These are phyloP conservation scores for Lactuca sativa DNA, from an alignment of 129 eudicot species.

Conservation along the genomic window DNA sequence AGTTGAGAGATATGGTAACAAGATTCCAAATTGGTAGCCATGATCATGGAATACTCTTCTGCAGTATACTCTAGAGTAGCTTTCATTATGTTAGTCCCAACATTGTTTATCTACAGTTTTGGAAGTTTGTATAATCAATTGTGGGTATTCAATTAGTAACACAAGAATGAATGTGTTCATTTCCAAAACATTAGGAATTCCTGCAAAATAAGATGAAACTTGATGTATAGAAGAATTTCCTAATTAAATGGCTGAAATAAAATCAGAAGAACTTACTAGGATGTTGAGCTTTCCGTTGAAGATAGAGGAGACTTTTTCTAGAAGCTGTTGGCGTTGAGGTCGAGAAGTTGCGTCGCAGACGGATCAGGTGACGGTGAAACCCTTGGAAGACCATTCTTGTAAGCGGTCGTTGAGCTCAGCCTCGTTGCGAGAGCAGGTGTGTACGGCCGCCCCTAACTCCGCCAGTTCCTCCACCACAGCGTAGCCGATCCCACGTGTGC, in stretches of 20 bases:
- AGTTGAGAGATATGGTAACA: slow-evolving; percentile 79
- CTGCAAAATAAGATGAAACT: no score
- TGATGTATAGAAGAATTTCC: background rate
- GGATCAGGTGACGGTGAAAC: slow-evolving; percentile 56
- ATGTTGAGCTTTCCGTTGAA: slow-evolving; percentile 79
- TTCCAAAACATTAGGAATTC: no score
- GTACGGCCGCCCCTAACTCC: slow-evolving; percentile 58
- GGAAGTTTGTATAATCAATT: no score
- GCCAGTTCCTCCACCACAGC: slow-evolving; percentile 80
- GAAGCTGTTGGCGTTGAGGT: slow-evolving; percentile 54
- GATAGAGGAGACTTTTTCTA: slow-evolving; percentile 48
- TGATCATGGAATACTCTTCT: slow-evolving; percentile 58
- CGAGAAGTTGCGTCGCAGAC: slow-evolving; percentile 64
- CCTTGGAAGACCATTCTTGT: slow-evolving; percentile 65
- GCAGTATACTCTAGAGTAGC: slow-evolving; percentile 51
- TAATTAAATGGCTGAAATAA: background rate
- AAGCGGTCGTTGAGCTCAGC: slow-evolving; percentile 50
- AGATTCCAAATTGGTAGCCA: no score
- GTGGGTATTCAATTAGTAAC: no score
- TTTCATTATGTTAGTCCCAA: slow-evolving; percentile 66
- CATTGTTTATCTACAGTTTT: slow-evolving; percentile 65
- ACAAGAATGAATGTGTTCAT: no score
- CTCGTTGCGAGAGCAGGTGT: slow-evolving; percentile 73
- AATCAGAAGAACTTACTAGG: slow-evolving; percentile 46
- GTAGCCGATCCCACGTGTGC: slow-evolving; percentile 85